phyloP scores from a whole-genome alignment of 2,329 filamentous ascomycete species.

The Teratosphaeria nubilosa region DNA sequence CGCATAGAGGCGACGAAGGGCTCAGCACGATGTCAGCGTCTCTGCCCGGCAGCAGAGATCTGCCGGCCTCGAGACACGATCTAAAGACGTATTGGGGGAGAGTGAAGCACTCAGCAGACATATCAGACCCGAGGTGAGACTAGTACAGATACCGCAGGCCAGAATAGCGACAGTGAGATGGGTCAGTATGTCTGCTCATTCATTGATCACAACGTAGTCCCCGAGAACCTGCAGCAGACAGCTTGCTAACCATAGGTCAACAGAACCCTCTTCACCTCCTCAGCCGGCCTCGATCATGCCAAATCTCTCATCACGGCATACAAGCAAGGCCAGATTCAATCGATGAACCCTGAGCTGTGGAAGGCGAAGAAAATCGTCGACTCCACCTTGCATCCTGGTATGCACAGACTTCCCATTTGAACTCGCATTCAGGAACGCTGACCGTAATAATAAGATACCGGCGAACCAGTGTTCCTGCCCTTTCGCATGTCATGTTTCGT shows the following conservation, averaged over 20 bases:
- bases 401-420: conserved; percentile 13
- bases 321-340: conserved; percentile 67
- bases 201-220: background rate
- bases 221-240: background rate
- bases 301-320: conserved; percentile 74
- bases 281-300: conserved; percentile 69
- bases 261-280: conserved; percentile 78
- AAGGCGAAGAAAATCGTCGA: conserved; percentile 94
- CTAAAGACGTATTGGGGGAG: conserved; percentile 90
- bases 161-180: conserved; percentile 14
- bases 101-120: conserved; percentile 76
- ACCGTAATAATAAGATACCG: conserved; percentile 57
- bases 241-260: background rate
- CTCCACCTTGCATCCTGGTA: conserved; percentile 90
- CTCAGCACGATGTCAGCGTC: conserved; percentile 47
- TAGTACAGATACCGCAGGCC: conserved; percentile 1
- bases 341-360: conserved; percentile 90
- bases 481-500: conserved; percentile 98
- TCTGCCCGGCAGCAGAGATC: conserved; percentile 59
- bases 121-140: conserved; percentile 89
- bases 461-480: conserved; percentile 80
- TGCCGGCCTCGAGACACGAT: conserved; percentile 87
- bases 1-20: conserved; percentile 20
- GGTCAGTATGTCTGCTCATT: conserved; percentile 12
- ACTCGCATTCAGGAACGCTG: background rate